phyloP scores from a whole-genome alignment of 208 protist genomes.

The Strigomonas galati region DNA sequence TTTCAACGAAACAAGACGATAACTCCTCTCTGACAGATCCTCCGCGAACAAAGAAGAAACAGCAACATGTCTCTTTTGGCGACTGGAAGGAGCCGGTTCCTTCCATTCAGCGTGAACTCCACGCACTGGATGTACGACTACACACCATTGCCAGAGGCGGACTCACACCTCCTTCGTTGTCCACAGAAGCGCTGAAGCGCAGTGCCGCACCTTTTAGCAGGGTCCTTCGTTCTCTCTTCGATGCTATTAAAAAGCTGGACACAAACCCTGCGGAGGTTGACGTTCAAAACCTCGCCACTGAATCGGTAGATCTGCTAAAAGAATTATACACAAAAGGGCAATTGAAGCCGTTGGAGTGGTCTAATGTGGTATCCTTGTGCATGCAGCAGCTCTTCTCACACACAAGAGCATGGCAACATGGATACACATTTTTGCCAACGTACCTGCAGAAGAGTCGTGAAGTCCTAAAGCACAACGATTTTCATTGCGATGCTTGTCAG shows the following conservation, averaged over 20 bases:
- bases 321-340: not conserved
- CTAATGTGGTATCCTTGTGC: not conserved
- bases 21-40: no score
- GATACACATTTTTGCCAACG: not conserved
- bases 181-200: not conserved
- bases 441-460: not conserved
- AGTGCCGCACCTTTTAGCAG: not conserved
- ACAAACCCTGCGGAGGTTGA: not conserved
- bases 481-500: not conserved
- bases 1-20: no score
- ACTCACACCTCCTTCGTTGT: slow-evolving; percentile 8
- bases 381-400: not conserved
- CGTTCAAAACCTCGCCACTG: not conserved
- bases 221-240: not conserved
- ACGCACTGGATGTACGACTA: not conserved
- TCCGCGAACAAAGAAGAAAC: not conserved
- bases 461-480: not conserved
- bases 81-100: slow-evolving; percentile 1
- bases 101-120: not conserved
- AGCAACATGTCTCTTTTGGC: slow-evolving; percentile 1
- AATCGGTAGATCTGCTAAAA: not conserved
- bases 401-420: not conserved
- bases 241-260: not conserved
- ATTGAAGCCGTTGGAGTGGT: not conserved
- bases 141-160: slow-evolving; percentile 9